Conservation (phyloP, 768 basidiomycete species). For the Leccinum subtestaceum region DNA sequence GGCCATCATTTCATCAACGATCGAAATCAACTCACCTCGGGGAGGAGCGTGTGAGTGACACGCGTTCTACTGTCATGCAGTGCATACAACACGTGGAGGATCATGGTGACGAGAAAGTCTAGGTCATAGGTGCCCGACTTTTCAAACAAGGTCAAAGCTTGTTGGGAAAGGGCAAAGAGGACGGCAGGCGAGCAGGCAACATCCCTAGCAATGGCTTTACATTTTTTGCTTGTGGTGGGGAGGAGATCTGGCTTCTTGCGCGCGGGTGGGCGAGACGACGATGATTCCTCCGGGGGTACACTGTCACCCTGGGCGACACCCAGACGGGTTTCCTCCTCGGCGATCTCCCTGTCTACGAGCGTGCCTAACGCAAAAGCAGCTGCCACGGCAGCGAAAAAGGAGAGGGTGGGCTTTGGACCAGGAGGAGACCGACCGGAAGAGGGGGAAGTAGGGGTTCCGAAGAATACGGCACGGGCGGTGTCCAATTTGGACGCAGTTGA, state of each 20-base stretch:
- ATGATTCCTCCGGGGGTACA: slow-evolving; percentile 19
- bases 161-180: slow-evolving; percentile 48
- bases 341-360: slow-evolving; percentile 33
- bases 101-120: slow-evolving; percentile 57
- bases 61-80: slow-evolving; percentile 50
- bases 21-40: slow-evolving; percentile 28
- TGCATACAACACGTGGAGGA: slow-evolving; percentile 54
- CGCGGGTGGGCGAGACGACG: slow-evolving; percentile 19
- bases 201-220: slow-evolving; percentile 31
- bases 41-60: slow-evolving; percentile 34
- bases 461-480: slow-evolving; percentile 32
- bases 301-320: slow-evolving; percentile 21
- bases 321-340: slow-evolving; percentile 28
- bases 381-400: slow-evolving; percentile 58
- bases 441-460: slow-evolving; percentile 18
- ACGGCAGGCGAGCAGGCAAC: slow-evolving; percentile 33
- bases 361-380: slow-evolving; percentile 62
- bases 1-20: slow-evolving; percentile 25
- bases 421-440: slow-evolving; percentile 10
- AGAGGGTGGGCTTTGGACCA: slow-evolving; percentile 23
- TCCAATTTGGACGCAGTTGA: slow-evolving; percentile 22
- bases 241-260: slow-evolving; percentile 23
- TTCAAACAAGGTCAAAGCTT: slow-evolving; percentile 45
- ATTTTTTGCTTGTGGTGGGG: slow-evolving; percentile 19
- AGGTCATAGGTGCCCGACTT: slow-evolving; percentile 44